Evolutionary conservation across 1,284 basidiomycete species (phyloP).

Genomic region (Tilletia walkeri): DNA sequence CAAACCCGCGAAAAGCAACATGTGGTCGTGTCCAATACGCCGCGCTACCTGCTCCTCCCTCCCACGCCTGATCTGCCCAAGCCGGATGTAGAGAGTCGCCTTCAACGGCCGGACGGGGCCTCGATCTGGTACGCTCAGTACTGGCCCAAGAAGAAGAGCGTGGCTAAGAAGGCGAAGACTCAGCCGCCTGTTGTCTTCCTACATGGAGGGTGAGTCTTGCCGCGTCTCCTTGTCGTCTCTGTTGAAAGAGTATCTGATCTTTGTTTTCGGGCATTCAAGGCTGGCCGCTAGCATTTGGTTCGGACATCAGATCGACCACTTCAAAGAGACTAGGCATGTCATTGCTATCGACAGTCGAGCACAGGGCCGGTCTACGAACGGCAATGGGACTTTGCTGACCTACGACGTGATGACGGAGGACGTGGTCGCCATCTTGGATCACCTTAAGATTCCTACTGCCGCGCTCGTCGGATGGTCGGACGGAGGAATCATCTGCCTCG

Average conservation of each 20-base stretch:
- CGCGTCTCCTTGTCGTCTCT: neutral
- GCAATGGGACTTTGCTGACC: constrained; percentile 8
- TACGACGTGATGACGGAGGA: constrained; percentile 23
- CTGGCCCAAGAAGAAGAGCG: neutral
- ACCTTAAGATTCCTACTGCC: constrained; percentile 15
- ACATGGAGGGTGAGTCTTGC: constrained; percentile 2
- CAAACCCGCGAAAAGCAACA: neutral
- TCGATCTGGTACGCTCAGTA: constrained; percentile 17
- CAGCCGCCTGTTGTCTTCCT: constrained; percentile 15
- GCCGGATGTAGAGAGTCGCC: neutral
- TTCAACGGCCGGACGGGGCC: neutral
- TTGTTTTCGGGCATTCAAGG: neutral
- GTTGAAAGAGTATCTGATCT: neutral
- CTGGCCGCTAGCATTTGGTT: neutral
- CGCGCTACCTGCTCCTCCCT: neutral
- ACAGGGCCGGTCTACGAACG: constrained; percentile 21
- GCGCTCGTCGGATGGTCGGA: constrained; percentile 23
- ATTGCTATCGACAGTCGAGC: constrained; percentile 21
- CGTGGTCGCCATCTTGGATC: constrained; percentile 20
- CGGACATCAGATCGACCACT: constrained; percentile 15
- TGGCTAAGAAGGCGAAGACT: constrained; percentile 1
- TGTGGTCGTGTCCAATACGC: neutral
- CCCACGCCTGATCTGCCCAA: neutral
- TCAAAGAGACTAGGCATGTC: neutral
- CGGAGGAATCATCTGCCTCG: constrained; percentile 17